These are phyloP conservation scores for Tylopilus balloui DNA, from an alignment of 768 basidiomycete species.

Conservation along the genomic window DNA sequence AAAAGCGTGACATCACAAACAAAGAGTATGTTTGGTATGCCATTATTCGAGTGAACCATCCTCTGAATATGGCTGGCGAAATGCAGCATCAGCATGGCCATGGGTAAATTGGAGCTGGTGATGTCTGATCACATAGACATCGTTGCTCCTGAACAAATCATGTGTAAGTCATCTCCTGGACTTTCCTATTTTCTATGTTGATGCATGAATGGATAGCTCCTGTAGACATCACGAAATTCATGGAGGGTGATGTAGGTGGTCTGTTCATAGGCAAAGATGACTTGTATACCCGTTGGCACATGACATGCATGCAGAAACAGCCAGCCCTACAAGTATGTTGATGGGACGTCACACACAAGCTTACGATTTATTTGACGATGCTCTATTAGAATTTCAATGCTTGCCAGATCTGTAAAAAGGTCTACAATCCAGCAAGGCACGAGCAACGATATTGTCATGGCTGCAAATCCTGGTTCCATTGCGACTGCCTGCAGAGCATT, in stretches of 20 bases:
- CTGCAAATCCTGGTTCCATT: neutral
- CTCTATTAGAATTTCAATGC: neutral
- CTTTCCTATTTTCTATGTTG: neutral
- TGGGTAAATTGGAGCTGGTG: neutral
- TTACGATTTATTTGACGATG: no score
- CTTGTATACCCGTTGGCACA: neutral
- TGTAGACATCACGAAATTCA: neutral
- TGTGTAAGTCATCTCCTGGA: neutral
- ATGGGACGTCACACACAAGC: no score
- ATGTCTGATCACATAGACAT: neutral
- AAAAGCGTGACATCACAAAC: neutral
- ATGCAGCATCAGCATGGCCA: neutral
- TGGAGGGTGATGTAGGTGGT: neutral
- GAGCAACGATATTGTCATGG: neutral
- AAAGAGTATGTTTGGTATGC: neutral
- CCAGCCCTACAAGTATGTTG: neutral
- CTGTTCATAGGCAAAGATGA: neutral
- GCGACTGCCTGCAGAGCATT: neutral
- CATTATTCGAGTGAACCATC: neutral
- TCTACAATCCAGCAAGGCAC: neutral
- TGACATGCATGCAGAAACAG: neutral
- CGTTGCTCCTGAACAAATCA: neutral
- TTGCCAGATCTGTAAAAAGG: neutral
- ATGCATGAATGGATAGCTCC: neutral
- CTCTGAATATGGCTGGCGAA: neutral